A percentile compares a stretch with the other conserved stretches of the same genome.
Evolutionary conservation across 352 stramenopile genomes (phyloP).

Genomic region (Globisporangium cederbergense): DNA sequence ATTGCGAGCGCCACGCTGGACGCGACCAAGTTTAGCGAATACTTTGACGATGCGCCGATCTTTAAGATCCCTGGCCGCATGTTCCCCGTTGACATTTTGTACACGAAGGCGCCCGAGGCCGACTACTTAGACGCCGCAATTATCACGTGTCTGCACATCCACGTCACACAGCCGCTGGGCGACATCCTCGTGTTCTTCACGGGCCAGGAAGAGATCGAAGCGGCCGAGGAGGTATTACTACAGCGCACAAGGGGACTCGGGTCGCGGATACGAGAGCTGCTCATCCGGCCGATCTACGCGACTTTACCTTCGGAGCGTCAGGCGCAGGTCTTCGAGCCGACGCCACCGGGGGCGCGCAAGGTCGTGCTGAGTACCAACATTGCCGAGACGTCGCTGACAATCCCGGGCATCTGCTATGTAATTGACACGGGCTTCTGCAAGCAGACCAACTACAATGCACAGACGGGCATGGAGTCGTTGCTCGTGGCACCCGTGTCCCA

Average conservation of each 20-base stretch:
- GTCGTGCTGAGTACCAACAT: slow-evolving; percentile 99
- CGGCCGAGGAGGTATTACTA: slow-evolving; percentile 93
- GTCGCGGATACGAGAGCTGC: slow-evolving; percentile 96
- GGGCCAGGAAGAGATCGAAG: slow-evolving; percentile 99
- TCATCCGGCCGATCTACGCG: slow-evolving; percentile 99
- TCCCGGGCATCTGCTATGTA: slow-evolving; percentile 99
- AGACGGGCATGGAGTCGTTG: slow-evolving; percentile 98
- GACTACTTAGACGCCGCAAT: slow-evolving; percentile 99
- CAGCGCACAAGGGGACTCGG: slow-evolving; percentile 93
- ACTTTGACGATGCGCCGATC: slow-evolving; percentile 98
- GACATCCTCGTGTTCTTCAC: slow-evolving; percentile 99
- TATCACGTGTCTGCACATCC: slow-evolving; percentile 98
- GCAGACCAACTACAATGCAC: slow-evolving; percentile 98
- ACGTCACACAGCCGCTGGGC: slow-evolving; percentile 96
- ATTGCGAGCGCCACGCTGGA: slow-evolving; percentile 97
- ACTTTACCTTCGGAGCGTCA: slow-evolving; percentile 98
- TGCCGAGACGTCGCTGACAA: slow-evolving; percentile 98
- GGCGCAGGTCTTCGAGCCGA: slow-evolving; percentile 99
- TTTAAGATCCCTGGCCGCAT: slow-evolving; percentile 98
- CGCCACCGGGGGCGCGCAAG: slow-evolving; percentile 94
- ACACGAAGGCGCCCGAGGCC: slow-evolving; percentile 97
- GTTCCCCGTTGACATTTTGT: slow-evolving; percentile 96
- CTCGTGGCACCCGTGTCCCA: slow-evolving; percentile 98
- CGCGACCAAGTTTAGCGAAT: slow-evolving; percentile 98
- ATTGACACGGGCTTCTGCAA: slow-evolving; percentile 99